Conservation (phyloP, 768 basidiomycete species). For the Agrocybe pediades region DNA sequence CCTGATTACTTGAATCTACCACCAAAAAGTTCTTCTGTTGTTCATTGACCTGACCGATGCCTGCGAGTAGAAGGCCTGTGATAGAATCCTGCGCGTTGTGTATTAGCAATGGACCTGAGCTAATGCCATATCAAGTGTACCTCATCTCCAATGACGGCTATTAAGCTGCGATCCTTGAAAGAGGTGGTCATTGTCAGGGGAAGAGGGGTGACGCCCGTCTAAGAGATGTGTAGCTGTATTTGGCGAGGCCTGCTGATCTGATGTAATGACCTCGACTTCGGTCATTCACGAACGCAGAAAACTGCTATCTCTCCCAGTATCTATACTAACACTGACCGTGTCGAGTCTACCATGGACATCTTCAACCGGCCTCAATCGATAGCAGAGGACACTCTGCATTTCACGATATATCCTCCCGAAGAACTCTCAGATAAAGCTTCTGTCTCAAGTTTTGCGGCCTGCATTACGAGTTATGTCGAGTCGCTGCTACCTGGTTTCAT, state of each 20-base stretch:
- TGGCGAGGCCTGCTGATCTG: constrained; percentile 7
- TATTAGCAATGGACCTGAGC: constrained; percentile 5
- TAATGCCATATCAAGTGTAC: constrained; percentile 38
- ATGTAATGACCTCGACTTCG: background rate
- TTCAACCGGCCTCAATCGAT: constrained; percentile 79
- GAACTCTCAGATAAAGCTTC: constrained; percentile 58
- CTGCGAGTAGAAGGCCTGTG: constrained; percentile 93
- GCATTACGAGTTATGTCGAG: constrained; percentile 60
- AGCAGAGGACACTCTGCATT: constrained; percentile 84
- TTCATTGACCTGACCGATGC: constrained; percentile 88
- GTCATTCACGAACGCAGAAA: background rate
- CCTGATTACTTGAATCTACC: constrained; percentile 87
- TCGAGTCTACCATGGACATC: constrained; percentile 50
- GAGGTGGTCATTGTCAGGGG: constrained; percentile 49
- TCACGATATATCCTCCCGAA: constrained; percentile 65
- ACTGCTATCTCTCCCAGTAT: background rate
- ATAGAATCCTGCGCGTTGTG: constrained; percentile 78
- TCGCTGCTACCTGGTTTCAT: constrained; percentile 59
- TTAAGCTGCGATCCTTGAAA: constrained; percentile 80
- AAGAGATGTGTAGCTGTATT: constrained; percentile 14
- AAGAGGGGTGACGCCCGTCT: constrained; percentile 1
- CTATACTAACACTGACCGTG: background rate
- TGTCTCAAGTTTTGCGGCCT: constrained; percentile 65
- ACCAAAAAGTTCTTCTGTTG: constrained; percentile 96
- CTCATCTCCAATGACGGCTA: constrained; percentile 98